Evolutionary conservation across 2,329 filamentous ascomycete genomes (phyloP), one percentile per base, ranked within the genome.

Genomic region (Cadophora luteo-olivacea): DNA sequence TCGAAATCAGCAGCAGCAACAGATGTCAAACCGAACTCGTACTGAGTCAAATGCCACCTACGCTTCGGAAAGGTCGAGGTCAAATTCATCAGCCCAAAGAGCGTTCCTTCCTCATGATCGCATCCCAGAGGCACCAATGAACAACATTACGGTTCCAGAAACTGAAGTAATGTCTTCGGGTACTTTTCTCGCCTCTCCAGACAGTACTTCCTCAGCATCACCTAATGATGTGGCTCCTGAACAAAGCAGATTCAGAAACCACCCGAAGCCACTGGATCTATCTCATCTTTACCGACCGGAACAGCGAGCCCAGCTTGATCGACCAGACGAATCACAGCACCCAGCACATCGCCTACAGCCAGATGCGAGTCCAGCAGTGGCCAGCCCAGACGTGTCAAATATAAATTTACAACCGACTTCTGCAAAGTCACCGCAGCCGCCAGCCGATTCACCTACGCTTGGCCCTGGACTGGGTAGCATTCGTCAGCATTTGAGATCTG

Each of bases 401-500:
- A 36, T 57, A 8, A 62, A 38, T 11, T 41, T 67, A 19, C 54
- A 61, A n/a, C 25, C 68, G 22, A 51, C 33, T 14, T 57, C 60
- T 65, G 48, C 61, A 9, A 61, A 14, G n/a, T 38, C 52, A 25
- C 25, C 66, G 33, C 64, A 67, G 14, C 55, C 65, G 29, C 72
- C 74, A 45, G 70, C 68, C 4, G 93, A 97, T 75, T 97, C 94
- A 0, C 94, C 94, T 0, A 97, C 93, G 0, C 81, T 97, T 6
- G 91, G 91, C 1, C 90, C 92, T 0, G 83, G 83, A 19, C 81
- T 82, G 22, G 93, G 92, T 0, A 83, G 97, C 19, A 95, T 97
- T 57, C 89, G 91, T 38, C 91, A 94, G 70, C 96, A 98, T 82
- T 82, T 98, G 51, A 89, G 96, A 62, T 89, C 89, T 41, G 89